Percentiles rank a stretch among this genome's conserved stretches.
Evolutionary conservation across 345 rosid genomes (phyloP).

Genomic region (Firmiana major): DNA sequence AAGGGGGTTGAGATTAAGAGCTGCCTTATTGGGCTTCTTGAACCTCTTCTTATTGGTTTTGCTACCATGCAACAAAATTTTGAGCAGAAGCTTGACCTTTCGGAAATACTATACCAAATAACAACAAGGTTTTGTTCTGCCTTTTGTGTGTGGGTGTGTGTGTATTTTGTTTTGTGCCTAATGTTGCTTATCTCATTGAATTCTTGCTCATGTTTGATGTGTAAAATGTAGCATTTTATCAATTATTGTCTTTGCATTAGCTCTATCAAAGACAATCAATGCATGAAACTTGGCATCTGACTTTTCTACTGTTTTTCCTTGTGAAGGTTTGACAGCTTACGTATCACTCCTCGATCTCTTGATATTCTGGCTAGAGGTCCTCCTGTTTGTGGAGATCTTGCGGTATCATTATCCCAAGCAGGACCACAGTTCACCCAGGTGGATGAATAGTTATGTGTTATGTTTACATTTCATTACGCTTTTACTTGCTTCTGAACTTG

Average conservation of each 20-base stretch:
- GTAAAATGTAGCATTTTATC: background rate
- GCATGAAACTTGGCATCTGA: conserved; percentile 23
- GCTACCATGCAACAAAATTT: conserved; percentile 94
- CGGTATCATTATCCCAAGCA: conserved; percentile 91
- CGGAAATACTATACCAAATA: conserved; percentile 89
- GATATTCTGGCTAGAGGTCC: conserved; percentile 86
- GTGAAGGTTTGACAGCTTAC: conserved; percentile 90
- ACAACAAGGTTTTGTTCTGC: conserved; percentile 64
- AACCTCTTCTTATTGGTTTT: conserved; percentile 98
- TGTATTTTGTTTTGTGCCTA: background rate
- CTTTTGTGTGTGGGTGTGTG: background rate
- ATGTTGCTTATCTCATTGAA: background rate
- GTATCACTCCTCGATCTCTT: conserved; percentile 91
- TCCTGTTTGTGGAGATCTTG: conserved; percentile 96
- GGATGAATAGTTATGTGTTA: conserved; percentile 20
- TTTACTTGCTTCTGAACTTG: conserved; percentile 23
- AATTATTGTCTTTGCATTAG: conserved; percentile 13
- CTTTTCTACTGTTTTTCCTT: conserved; percentile 16
- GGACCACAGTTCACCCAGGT: conserved; percentile 99
- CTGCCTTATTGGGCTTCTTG: conserved; percentile 94
- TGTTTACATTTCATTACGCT: background rate
- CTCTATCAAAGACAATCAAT: conserved; percentile 5
- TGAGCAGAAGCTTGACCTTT: conserved; percentile 88
- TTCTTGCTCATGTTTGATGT: background rate
- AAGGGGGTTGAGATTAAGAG: conserved; percentile 83